Evolutionary conservation across 495 filamentous ascomycete species (phyloP).

Genomic region (Penicillium psychrofluorescens): DNA sequence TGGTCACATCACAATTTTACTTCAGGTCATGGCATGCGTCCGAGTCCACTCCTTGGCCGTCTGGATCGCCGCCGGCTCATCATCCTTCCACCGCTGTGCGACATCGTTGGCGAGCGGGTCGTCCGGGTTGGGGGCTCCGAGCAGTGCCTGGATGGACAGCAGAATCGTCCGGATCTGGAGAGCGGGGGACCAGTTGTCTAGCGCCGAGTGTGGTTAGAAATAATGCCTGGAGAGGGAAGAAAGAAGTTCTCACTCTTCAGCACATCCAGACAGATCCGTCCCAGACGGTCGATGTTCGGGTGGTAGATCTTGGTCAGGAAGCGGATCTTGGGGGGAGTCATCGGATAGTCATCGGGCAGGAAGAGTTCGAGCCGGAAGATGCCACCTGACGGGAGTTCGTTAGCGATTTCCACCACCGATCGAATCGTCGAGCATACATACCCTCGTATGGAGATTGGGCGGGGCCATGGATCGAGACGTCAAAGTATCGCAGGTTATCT

Average conservation of each 20-base stretch:
- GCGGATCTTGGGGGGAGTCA: conserved; percentile 97
- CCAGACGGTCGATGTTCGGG: conserved; percentile 96
- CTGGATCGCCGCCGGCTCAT: conserved; percentile 83
- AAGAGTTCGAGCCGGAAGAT: conserved; percentile 98
- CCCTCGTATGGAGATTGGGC: conserved; percentile 91
- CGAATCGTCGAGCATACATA: conserved; percentile 16
- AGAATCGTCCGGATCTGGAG: conserved; percentile 97
- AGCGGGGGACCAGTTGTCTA: conserved; percentile 98
- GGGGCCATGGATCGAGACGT: conserved; percentile 94
- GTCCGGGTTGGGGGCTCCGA: conserved; percentile 95
- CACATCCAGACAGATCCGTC: conserved; percentile 94
- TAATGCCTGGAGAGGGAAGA: not conserved
- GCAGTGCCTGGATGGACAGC: conserved; percentile 91
- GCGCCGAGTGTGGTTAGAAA: conserved; percentile 4
- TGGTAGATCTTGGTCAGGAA: conserved; percentile 99
- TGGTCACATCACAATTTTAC: conserved; percentile 29
- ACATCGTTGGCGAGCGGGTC: conserved; percentile 96
- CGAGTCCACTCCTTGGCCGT: conserved; percentile 86
- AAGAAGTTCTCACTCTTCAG: conserved; percentile 68
- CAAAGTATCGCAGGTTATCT: conserved; percentile 96
- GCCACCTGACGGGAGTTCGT: conserved; percentile 51
- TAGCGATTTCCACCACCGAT: conserved; percentile 11
- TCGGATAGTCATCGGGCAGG: conserved; percentile 98
- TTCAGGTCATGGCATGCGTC: conserved; percentile 60
- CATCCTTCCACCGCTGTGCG: conserved; percentile 95